These are phyloP conservation scores for Phytophthora cactorum DNA, from an alignment of 352 stramenopile species.

Conservation along the genomic window DNA sequence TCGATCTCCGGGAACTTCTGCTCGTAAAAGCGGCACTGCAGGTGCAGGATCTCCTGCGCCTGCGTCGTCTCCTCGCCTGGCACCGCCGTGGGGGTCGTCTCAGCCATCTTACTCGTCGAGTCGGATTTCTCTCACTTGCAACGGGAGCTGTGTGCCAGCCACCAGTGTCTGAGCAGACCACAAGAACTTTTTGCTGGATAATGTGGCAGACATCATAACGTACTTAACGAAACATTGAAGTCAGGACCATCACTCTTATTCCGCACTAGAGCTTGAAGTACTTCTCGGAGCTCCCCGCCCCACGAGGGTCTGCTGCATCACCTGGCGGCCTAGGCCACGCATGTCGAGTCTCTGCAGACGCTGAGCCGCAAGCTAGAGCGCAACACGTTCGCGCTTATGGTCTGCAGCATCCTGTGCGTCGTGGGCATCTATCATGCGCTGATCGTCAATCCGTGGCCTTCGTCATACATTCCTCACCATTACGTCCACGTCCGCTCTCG, in stretches of 20 bases:
- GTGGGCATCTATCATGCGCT: background rate
- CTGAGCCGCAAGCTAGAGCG: slow-evolving; percentile 2
- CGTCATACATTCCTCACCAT: background rate
- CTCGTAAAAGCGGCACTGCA: slow-evolving; percentile 93
- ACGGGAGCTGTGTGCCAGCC: slow-evolving; percentile 10
- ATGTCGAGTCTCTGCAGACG: background rate
- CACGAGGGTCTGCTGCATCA: background rate
- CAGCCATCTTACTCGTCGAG: slow-evolving; percentile 32
- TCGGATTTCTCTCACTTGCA: slow-evolving; percentile 25
- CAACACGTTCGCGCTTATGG: slow-evolving; percentile 1
- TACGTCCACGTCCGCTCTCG: background rate
- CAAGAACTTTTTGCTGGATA: slow-evolving; percentile 19
- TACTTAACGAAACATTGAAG: slow-evolving; percentile 26
- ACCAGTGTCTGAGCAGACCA: slow-evolving; percentile 11
- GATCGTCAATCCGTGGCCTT: background rate
- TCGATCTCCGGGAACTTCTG: slow-evolving; percentile 97
- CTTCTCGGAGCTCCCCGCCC: background rate
- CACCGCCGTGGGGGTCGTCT: slow-evolving; percentile 31
- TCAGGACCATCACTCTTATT: slow-evolving; percentile 26
- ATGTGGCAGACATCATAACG: slow-evolving; percentile 13
- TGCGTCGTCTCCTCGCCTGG: slow-evolving; percentile 52
- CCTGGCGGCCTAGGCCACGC: background rate
- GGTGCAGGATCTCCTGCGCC: slow-evolving; percentile 74
- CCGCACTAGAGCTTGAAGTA: background rate
- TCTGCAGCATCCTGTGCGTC: slow-evolving; percentile 3